Evolutionary conservation across 805 yeast genomes (phyloP).

Genomic region (Teunomyces atbi): DNA sequence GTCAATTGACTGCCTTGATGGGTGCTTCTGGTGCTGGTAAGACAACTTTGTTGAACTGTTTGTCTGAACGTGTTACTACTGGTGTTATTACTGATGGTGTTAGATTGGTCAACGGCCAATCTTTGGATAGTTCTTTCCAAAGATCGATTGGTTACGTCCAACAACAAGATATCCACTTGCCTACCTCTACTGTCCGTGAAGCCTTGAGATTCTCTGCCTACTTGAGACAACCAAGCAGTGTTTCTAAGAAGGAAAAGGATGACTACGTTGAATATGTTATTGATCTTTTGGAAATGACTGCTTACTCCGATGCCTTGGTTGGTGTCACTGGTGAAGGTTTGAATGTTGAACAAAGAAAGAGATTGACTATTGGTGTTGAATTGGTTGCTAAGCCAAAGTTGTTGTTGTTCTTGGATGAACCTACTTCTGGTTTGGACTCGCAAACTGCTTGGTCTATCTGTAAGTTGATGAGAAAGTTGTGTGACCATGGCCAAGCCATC

Average conservation of each 20-base stretch:
- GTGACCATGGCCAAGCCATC: slow-evolving; percentile 71
- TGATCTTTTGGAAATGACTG: slow-evolving; percentile 20
- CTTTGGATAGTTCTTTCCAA: slow-evolving; percentile 24
- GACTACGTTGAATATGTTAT: slow-evolving; percentile 23
- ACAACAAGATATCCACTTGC: slow-evolving; percentile 31
- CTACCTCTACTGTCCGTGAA: slow-evolving; percentile 27
- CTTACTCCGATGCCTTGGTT: slow-evolving; percentile 29
- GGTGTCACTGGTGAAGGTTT: slow-evolving; percentile 35
- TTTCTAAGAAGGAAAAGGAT: slow-evolving; percentile 18
- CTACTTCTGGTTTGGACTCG: slow-evolving; percentile 43
- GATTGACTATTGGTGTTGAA: slow-evolving; percentile 41
- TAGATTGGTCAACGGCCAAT: slow-evolving; percentile 34
- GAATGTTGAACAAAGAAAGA: slow-evolving; percentile 39
- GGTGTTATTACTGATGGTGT: slow-evolving; percentile 24
- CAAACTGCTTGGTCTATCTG: slow-evolving; percentile 63
- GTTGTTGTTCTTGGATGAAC: slow-evolving; percentile 39
- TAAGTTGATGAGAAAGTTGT: slow-evolving; percentile 62
- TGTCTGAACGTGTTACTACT: slow-evolving; percentile 20
- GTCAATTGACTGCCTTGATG: slow-evolving; percentile 74
- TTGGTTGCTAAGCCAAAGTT: slow-evolving; percentile 39
- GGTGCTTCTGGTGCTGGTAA: slow-evolving; percentile 49
- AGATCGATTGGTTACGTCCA: slow-evolving; percentile 32
- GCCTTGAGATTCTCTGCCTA: slow-evolving; percentile 23
- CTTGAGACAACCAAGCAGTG: slow-evolving; percentile 20
- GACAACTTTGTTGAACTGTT: slow-evolving; percentile 42